Evolutionary conservation across 192 early-diverging fungal species (phyloP), one percentile per base, ranked within the genome.

Genomic region (Coemansia sp.): DNA sequence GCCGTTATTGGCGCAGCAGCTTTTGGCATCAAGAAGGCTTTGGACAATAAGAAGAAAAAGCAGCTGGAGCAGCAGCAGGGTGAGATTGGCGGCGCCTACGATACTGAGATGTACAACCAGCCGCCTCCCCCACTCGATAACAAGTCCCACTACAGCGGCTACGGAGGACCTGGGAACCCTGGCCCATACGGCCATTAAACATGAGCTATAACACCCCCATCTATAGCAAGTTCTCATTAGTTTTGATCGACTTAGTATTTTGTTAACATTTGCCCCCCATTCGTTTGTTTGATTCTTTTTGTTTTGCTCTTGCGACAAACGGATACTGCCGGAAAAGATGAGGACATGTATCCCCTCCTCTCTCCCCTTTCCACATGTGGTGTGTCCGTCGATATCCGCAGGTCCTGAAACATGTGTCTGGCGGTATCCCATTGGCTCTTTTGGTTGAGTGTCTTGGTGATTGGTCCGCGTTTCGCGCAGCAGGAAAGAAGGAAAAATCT

Each of bases 1-100:
- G 62, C 54, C 17, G 61, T 57, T 11, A 41, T 63, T 44, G 67
- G 61, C 30, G 67, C 67, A 9, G 60, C 50, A 14, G 67, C 61
- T 48, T 62, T 58, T 53, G 61, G 61, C 28, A 31, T 57, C 61
- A 70, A 70, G 27, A 62, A 63, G 61, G 57, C 62, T 20, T 57
- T 58, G 27, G 61, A 70, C 38, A 70, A 70, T 44, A 70, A 63
- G 62, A 64, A 64, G 53, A 33, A 55, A 14, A 54, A 42, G 50
- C 50, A 64, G 9, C 38, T 44, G 36, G 28, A 14, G 13, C 50
- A 31, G 25, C 62, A 54, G 52, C 41, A 55, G 28, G 38, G 45
- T 13, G 52, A 64, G 52, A 64, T 64, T 64, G 62, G 55, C 17
- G 55, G 37, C 20, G 55, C 23, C 20, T 37, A 37, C 19, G 30